Conservation (phyloP, 331 rosid genomes). For the Quercus lobata region DNA sequence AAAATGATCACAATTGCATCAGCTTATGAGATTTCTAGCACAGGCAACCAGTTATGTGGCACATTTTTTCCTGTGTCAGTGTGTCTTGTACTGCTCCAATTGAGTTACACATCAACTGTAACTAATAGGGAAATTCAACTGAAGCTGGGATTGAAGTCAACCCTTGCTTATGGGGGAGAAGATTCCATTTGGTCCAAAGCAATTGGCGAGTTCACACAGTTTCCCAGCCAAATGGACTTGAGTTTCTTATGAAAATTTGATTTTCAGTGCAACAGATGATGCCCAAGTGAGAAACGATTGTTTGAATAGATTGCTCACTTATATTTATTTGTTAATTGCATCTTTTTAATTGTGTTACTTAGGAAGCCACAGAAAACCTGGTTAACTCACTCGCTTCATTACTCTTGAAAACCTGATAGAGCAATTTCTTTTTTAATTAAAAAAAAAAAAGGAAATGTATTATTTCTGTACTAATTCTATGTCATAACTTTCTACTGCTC, state of each 20-base stretch:
- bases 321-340: neutral
- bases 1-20: neutral
- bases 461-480: too few species aligned
- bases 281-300: neutral
- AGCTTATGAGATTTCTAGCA: neutral
- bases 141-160: neutral
- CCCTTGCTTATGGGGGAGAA: neutral
- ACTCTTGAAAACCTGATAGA: too few species aligned
- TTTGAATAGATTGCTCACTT: neutral
- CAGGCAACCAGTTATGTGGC: neutral
- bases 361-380: neutral
- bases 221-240: neutral
- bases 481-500: too few species aligned
- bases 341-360: neutral
- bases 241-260: neutral
- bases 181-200: neutral
- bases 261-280: neutral
- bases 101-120: neutral
- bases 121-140: neutral
- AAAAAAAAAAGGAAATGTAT: too few species aligned
- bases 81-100: neutral
- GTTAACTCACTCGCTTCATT: neutral
- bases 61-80: neutral
- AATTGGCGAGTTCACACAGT: neutral
- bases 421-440: too few species aligned